Percentiles rank a stretch among this genome's conserved stretches.
These are phyloP conservation scores for Neurospora sp. DNA, from an alignment of 495 filamentous ascomycete species.

Conservation along the genomic window DNA sequence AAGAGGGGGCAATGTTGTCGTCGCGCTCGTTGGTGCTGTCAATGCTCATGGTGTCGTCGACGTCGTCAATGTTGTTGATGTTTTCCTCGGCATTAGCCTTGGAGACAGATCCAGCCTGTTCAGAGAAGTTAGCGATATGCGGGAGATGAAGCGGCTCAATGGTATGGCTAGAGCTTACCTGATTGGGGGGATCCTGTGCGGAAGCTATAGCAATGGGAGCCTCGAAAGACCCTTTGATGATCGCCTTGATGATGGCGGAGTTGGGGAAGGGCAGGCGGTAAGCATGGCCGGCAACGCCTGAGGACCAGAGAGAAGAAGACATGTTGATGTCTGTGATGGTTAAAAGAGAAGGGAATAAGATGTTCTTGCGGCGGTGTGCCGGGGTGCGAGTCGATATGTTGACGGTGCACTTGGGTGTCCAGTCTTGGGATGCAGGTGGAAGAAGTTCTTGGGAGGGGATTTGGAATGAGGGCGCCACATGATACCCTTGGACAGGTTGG, in stretches of 20 bases:
- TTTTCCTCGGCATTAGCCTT: not conserved
- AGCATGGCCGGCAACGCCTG: not conserved
- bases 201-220: not conserved
- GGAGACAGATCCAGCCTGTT: not conserved
- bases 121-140: not conserved
- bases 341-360: not conserved
- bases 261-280: not conserved
- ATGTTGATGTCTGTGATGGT: not conserved
- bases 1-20: not conserved
- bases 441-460: not conserved
- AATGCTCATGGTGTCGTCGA: not conserved
- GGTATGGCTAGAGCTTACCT: not conserved
- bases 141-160: fast-evolving
- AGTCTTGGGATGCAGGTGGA: not conserved
- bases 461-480: not conserved
- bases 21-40: not conserved
- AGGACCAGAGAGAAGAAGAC: not conserved
- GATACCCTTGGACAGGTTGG: not conserved
- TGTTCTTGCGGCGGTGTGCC: not conserved
- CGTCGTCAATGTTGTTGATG: not conserved
- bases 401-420: not conserved
- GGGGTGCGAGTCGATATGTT: not conserved
- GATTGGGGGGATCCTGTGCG: not conserved
- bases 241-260: not conserved
- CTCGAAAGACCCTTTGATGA: not conserved